A percentile compares a stretch with the other conserved stretches of the same genome.
Conservation (phyloP, 2,329 filamentous ascomycete genomes). For the Colletotrichum cereale region DNA sequence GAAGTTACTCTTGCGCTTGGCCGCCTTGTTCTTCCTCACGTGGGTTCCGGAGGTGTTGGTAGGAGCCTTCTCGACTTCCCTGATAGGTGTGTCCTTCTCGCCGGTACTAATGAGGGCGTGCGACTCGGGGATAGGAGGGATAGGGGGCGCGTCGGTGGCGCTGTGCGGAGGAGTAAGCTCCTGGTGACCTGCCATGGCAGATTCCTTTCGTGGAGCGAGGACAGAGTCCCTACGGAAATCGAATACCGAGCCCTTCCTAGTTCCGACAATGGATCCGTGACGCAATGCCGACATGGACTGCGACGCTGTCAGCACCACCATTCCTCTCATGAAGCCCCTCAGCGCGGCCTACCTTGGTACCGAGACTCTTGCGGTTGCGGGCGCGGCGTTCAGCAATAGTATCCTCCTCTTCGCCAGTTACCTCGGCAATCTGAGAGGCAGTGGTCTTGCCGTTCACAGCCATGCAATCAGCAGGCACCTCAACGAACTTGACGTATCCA, state of each 20-base stretch:
- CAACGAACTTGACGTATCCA: constrained; percentile 79
- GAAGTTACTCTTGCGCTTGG: constrained; percentile 36
- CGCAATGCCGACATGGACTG: constrained; percentile 33
- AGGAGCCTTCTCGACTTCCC: constrained; percentile 30
- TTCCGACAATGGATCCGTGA: constrained; percentile 33
- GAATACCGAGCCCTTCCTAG: constrained; percentile 32
- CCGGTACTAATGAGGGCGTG: constrained; percentile 2
- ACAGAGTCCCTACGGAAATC: constrained; percentile 33
- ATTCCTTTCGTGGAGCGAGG: constrained; percentile 18
- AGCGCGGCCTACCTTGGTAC: constrained; percentile 49
- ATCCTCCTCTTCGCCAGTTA: constrained; percentile 50
- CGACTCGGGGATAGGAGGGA: constrained; percentile 30
- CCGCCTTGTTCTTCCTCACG: constrained; percentile 24
- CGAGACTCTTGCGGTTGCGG: constrained; percentile 50
- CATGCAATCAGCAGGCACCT: constrained; percentile 77
- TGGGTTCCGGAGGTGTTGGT: constrained; percentile 1
- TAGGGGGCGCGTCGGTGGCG: constrained; percentile 32
- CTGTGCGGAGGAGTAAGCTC: constrained; percentile 37
- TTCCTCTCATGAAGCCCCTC: background rate
- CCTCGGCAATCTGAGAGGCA: constrained; percentile 73
- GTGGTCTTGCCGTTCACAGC: constrained; percentile 79
- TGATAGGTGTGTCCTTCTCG: constrained; percentile 28
- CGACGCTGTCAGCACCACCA: background rate
- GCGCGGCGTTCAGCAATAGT: constrained; percentile 37
- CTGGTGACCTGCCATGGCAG: constrained; percentile 14